Base-by-base conservation (phyloP, 1,139 yeast genomes). In the Debaryomycetaceae sp. region DNA sequence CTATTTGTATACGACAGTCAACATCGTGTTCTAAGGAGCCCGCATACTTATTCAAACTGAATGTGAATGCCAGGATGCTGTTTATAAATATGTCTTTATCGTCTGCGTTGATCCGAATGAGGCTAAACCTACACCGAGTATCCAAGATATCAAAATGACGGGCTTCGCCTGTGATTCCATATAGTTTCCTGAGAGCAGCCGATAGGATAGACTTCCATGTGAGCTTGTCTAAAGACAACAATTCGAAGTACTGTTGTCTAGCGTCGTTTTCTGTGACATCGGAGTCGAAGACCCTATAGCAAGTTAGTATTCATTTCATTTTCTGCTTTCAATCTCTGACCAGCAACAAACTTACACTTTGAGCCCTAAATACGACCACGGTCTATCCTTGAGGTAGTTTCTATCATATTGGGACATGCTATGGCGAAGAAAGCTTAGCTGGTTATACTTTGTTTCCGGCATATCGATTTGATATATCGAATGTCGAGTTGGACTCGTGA, bases 111-210 rank as follows among this genome's bases (percentile, higher is more conserved):
- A 60, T 52, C 46, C 62, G 47, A 5, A 68, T 45, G 4, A 59
- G 41, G 44, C 39, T 58, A 42, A 39, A 43, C 32, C 31, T 46
- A 30, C 35, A 49, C 39, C 43, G 42, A 8, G 39, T 37, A 3
- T 39, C 39, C 28, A 64, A 45, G 5, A 68, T 45, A 37, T 65
- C 70, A 44, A 58, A 65, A 36, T 55, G 66, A 2, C 56, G 42
- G 1, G 72, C 51, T 42, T 65, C 71, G 1, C 74, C 74, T 31
- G 67, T 53, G 26, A 68, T 36, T 2, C 74, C 74, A 39, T 68
- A 63, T 35, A 65, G 46, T 35, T 59, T 61, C 17, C 52, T 51
- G 37, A 68, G 45, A 35, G 62, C 53, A 5, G 57, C 49, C 8
- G 42, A 37, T 1, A 68, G 51, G 7, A 65, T 51, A 2, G 64